phyloP scores from a whole-genome alignment of 176 grass and related monocot genomes.

The Elaeis guineensis region DNA sequence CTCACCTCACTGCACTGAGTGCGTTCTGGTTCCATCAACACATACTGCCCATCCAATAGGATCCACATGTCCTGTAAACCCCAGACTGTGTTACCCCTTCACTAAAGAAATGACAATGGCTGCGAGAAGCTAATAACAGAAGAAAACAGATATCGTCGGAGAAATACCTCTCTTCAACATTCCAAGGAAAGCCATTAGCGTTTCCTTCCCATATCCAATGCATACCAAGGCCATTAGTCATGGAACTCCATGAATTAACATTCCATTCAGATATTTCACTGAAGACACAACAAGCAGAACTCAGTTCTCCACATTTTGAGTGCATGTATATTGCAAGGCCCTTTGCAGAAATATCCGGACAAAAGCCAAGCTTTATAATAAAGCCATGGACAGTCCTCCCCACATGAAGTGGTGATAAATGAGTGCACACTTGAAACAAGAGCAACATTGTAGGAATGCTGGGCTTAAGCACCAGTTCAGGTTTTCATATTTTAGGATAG shows the following conservation, averaged over 20 bases:
- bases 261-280: background rate
- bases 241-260: conserved; percentile 5
- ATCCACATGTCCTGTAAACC: background rate
- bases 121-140: background rate
- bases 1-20: too few relatives aligned
- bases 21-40: too few relatives aligned
- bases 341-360: background rate
- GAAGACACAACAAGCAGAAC: conserved; percentile 1
- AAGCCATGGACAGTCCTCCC: conserved; percentile 1
- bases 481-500: background rate
- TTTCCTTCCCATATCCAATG: background rate
- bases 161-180: conserved; percentile 8
- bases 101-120: background rate
- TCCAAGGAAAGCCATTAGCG: conserved; percentile 1
- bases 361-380: background rate
- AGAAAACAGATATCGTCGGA: conserved; percentile 12
- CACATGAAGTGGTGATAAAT: background rate
- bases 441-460: conserved; percentile 11
- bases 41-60: too few relatives aligned
- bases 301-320: conserved; percentile 9
- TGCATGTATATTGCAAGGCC: conserved; percentile 4
- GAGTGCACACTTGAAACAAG: background rate
- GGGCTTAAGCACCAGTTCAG: background rate
- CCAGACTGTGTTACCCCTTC: conserved; percentile 7
- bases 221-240: conserved; percentile 10